phyloP scores from a whole-genome alignment of 176 grass and related monocot species.

The Paspalum vaginatum region DNA sequence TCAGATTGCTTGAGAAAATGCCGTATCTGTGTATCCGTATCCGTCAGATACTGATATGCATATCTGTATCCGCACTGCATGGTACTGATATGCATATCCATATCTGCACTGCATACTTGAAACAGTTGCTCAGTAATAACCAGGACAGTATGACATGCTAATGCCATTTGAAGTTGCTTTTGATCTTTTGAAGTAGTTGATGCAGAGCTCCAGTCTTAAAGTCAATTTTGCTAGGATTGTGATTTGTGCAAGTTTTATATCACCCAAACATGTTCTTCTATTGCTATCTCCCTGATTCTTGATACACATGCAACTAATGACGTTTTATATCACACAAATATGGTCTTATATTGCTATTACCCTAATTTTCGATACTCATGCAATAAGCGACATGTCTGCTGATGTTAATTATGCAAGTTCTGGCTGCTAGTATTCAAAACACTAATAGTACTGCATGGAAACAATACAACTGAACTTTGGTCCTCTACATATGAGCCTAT shows the following conservation, averaged over 20 bases:
- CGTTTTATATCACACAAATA: background rate
- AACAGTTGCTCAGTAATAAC: constrained; percentile 21
- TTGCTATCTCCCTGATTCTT: constrained; percentile 22
- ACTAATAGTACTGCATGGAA: constrained; percentile 15
- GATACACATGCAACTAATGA: constrained; percentile 1
- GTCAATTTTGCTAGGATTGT: background rate
- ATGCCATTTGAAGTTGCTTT: constrained; percentile 8
- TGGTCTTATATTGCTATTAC: constrained; percentile 6
- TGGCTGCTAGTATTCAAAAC: background rate
- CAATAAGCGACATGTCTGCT: background rate
- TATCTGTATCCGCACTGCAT: no score
- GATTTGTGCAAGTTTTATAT: background rate
- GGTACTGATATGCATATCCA: no score
- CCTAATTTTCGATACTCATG: constrained; percentile 22
- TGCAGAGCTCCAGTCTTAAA: no score
- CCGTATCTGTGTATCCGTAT: no score
- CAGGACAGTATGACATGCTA: constrained; percentile 1
- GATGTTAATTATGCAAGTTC: constrained; percentile 28
- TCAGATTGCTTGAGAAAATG: no score
- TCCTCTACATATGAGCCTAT: constrained; percentile 13
- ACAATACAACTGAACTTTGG: constrained; percentile 12
- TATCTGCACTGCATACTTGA: background rate
- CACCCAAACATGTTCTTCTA: background rate
- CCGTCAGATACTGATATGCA: no score
- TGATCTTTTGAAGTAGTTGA: constrained; percentile 4